Evolutionary conservation across 805 yeast genomes (phyloP).

Genomic region (Candida ovalis): DNA sequence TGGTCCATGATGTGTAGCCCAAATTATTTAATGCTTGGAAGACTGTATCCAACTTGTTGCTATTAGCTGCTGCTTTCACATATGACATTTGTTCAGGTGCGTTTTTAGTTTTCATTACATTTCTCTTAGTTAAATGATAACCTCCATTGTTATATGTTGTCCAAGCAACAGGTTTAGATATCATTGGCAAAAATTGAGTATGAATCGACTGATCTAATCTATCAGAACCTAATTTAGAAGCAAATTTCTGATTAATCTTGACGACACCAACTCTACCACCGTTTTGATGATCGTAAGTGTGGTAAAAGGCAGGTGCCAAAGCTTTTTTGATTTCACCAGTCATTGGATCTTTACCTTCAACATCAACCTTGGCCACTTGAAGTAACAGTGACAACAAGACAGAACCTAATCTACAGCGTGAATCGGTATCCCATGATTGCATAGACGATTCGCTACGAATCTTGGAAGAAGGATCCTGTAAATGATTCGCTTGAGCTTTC

Average conservation of each 20-base stretch:
- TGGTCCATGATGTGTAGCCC: constrained; percentile 90
- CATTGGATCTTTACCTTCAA: constrained; percentile 75
- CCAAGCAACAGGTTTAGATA: constrained; percentile 90
- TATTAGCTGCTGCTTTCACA: constrained; percentile 75
- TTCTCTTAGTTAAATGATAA: constrained; percentile 59
- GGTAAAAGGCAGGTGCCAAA: constrained; percentile 85
- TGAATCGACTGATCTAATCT: constrained; percentile 56
- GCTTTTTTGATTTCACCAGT: constrained; percentile 66
- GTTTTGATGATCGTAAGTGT: constrained; percentile 74
- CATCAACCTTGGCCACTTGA: constrained; percentile 79
- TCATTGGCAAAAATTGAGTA: constrained; percentile 91
- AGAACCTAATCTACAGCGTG: constrained; percentile 73
- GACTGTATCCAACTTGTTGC: constrained; percentile 60
- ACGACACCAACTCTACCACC: constrained; percentile 83
- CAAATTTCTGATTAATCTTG: constrained; percentile 66
- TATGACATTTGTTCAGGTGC: constrained; percentile 90
- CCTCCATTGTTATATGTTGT: constrained; percentile 80
- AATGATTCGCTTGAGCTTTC: constrained; percentile 20
- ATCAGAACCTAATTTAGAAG: constrained; percentile 64
- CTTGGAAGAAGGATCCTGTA: constrained; percentile 5
- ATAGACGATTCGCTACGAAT: not conserved
- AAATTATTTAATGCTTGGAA: constrained; percentile 80
- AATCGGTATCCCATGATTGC: constrained; percentile 29
- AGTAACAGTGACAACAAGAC: constrained; percentile 68
- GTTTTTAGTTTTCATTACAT: constrained; percentile 72